Conservation (phyloP, 1,139 yeast genomes). For the Pichia sp. region DNA sequence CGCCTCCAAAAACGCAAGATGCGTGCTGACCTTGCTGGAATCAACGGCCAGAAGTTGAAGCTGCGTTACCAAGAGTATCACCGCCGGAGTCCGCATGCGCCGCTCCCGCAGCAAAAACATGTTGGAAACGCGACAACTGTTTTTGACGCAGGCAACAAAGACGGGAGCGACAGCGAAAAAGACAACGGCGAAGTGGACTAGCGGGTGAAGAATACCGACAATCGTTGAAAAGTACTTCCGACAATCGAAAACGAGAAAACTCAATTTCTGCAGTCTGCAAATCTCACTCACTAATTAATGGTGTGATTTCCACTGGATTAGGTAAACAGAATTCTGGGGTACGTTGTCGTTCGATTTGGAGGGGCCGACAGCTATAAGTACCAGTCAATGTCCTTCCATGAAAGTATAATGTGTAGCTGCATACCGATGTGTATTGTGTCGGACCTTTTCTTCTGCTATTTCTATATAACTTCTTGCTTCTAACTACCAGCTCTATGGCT, state of each 20-base stretch:
- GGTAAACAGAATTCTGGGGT: neutral
- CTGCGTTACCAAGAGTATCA: neutral
- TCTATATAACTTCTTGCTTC: neutral
- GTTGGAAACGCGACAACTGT: neutral
- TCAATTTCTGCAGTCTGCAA: too few relatives aligned
- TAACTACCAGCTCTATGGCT: conserved; percentile 30
- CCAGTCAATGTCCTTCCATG: neutral
- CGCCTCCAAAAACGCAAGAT: neutral
- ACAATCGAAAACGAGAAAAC: too few relatives aligned
- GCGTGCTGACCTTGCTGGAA: neutral
- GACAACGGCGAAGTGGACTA: neutral
- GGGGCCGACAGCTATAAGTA: neutral
- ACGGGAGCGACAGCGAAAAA: neutral
- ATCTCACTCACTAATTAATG: neutral
- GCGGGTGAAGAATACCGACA: too few relatives aligned
- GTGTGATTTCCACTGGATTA: neutral
- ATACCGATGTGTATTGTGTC: neutral
- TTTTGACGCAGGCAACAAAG: neutral
- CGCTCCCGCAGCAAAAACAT: neutral
- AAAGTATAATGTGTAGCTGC: neutral
- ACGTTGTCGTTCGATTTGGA: neutral
- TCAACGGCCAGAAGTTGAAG: neutral
- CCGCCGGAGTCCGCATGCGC: too few relatives aligned
- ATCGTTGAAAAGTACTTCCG: too few relatives aligned
- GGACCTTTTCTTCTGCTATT: too few relatives aligned